Conservation (phyloP, 2,329 filamentous ascomycete species). For the Phoma sp. region DNA sequence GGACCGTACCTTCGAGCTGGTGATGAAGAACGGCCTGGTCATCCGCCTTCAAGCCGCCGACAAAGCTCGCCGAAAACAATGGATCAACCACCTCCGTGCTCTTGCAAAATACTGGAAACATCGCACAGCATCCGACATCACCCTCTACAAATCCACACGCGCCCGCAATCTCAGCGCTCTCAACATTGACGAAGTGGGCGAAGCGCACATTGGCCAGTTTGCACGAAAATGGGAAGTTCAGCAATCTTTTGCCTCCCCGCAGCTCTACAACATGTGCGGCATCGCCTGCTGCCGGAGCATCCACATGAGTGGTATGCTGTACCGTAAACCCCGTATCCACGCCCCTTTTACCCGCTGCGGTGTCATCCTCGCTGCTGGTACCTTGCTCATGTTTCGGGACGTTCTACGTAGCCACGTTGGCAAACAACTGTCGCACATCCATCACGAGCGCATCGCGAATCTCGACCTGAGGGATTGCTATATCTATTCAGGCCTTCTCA, state of each 20-base stretch:
- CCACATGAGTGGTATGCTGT: conserved; percentile 66
- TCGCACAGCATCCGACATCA: conserved; percentile 62
- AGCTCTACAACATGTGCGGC: conserved; percentile 73
- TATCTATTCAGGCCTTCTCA: conserved; percentile 68
- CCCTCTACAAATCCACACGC: conserved; percentile 63
- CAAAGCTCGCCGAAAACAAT: conserved; percentile 63
- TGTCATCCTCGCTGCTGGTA: conserved; percentile 66
- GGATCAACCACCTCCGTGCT: conserved; percentile 64
- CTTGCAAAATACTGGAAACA: conserved; percentile 68
- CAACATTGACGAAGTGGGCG: conserved; percentile 69
- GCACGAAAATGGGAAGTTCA: conserved; percentile 72
- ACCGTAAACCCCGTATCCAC: conserved; percentile 68
- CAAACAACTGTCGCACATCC: conserved; percentile 63
- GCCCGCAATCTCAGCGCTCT: conserved; percentile 64
- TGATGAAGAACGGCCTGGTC: conserved; percentile 66
- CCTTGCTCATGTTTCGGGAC: conserved; percentile 67
- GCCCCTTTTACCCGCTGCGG: conserved; percentile 66
- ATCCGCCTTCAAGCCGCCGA: conserved; percentile 67
- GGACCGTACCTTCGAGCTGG: conserved; percentile 66
- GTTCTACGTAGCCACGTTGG: conserved; percentile 63
- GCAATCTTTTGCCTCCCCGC: conserved; percentile 66
- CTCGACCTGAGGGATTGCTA: conserved; percentile 69
- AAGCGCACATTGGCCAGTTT: conserved; percentile 70
- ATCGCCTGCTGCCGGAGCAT: conserved; percentile 68
- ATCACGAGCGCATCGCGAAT: conserved; percentile 65